A percentile compares a stretch with the other conserved stretches of the same genome.
Evolutionary conservation across 306 rosid species (phyloP).

Genomic region (Pyrus pyrifolia): DNA sequence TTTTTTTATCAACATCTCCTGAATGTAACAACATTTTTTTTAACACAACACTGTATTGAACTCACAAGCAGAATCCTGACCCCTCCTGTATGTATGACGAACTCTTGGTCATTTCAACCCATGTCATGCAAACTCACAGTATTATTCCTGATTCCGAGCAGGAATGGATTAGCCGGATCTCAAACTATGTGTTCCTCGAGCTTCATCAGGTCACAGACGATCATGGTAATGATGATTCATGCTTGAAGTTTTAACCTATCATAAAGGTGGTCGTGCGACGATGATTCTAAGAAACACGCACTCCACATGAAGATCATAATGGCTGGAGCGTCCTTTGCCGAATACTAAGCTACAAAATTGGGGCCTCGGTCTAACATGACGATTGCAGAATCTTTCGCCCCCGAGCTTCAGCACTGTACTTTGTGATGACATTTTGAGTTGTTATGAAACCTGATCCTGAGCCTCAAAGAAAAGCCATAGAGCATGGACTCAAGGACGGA

Average conservation of each 20-base stretch:
- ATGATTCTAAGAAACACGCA: background rate
- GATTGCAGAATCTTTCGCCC: background rate
- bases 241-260: background rate
- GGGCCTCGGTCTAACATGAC: background rate
- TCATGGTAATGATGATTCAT: background rate
- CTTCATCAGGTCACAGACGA: background rate
- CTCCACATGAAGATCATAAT: background rate
- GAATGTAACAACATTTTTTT: background rate
- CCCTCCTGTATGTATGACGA: background rate
- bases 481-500: background rate
- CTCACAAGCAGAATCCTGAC: background rate
- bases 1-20: background rate
- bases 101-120: background rate
- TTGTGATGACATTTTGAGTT: background rate
- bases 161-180: background rate
- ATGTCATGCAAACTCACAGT: background rate
- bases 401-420: background rate
- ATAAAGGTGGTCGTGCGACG: background rate
- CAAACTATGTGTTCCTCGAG: background rate
- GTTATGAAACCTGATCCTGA: background rate
- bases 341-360: background rate
- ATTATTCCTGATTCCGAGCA: background rate
- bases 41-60: background rate
- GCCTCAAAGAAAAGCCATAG: background rate
- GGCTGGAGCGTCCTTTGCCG: background rate